Evolutionary conservation across 1,284 basidiomycete species (phyloP), one percentile per base, ranked within the genome.

Genomic region (Neolentinus lepideus): DNA sequence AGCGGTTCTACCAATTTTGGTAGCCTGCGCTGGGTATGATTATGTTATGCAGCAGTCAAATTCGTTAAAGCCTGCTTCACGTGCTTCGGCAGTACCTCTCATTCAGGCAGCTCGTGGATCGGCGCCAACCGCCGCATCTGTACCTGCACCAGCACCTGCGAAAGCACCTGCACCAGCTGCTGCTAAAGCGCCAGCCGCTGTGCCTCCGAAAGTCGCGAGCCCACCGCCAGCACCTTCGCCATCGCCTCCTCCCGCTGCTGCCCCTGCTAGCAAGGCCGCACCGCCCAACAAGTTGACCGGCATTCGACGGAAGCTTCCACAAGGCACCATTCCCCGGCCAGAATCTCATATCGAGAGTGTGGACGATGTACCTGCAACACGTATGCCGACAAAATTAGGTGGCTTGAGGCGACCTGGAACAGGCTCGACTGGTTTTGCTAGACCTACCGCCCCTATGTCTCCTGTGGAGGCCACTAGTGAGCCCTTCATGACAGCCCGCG

Each of bases 31-130:
- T 22, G 94, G 97, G 1, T 93, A 84, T 67, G 92, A 95, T 61
- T 84, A 83, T 63, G 88, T 99, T 51, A 77, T 97, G 74, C 88
- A 92, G 51, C 88, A 94, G 69, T 90, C 94, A 2, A 85, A 80
- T 58, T 83, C 84, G 1, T 77, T 99, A 58, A 99, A 99, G 69
- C 88, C 96, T 16, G 97, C 97, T 0, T 97, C 95, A 11, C 85
- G 88, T 58, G 77, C 84, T 36, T 89, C 89, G 14, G 93, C 94
- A 2, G 71, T 91, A 8, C 94, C 95, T 2, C 75, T 98, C 25
- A 92, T 99, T 58, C 92, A 98, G 66, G 83, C 85, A 19, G 83
- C 87, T 31, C 80, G 83, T 31, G 75, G 70, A 0, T 60, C 67
- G 16, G 62, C 64, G 2, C 54, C 69, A 45, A 59, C 71, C 58